Base-by-base conservation (phyloP, 768 basidiomycete genomes). In the Chalciporus piperatus region DNA sequence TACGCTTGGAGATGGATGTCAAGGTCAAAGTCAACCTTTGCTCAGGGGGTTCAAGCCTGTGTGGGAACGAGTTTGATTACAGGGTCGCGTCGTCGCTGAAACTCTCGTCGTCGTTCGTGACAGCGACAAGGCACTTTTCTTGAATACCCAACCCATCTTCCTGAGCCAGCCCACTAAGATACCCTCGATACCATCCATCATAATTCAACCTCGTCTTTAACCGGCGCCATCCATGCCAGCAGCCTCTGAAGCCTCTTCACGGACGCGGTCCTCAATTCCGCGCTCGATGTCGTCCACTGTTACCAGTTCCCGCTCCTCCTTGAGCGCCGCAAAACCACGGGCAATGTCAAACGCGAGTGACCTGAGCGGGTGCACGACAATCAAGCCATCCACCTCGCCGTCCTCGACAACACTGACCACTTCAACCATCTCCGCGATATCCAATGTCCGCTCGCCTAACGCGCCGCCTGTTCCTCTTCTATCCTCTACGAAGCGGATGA, bases 241-340 rank as follows among this genome's bases (percentile, higher is more conserved):
- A 1, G 79, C 78, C 13, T 84, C 83, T 40, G 82, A 83, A 55
- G 64, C 80, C 14, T 81, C 82, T 35, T 72, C 77, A 48, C 82
- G 81, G 37, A 54, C 62, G 27, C 61, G 67, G 23, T 28, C 49
- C 35, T 70, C 66, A 6, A 64, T 82, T 19, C 70, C 81, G 41
- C 72, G 78, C 11, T 72, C 75, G 14, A 70, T 69, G 33, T 67
- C 66, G 20, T 53, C 55, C 19, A 50, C 45, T 7, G 50, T 54
- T 20, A 28, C 56, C 16, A 56, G 55, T 3, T 65, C 72, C 35
- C 70, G 76, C 49, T 77, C 78, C 45, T 77, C 77, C 32, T 59
- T 72, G 51, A 71, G 71, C 47, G 59, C 70, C 47, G 69, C 72
- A 9, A 84, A 84, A 67, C 76, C 82, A 20, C 74, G 82, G 19